phyloP scores from a whole-genome alignment of 495 filamentous ascomycete species.

The Podospora tetraspora region DNA sequence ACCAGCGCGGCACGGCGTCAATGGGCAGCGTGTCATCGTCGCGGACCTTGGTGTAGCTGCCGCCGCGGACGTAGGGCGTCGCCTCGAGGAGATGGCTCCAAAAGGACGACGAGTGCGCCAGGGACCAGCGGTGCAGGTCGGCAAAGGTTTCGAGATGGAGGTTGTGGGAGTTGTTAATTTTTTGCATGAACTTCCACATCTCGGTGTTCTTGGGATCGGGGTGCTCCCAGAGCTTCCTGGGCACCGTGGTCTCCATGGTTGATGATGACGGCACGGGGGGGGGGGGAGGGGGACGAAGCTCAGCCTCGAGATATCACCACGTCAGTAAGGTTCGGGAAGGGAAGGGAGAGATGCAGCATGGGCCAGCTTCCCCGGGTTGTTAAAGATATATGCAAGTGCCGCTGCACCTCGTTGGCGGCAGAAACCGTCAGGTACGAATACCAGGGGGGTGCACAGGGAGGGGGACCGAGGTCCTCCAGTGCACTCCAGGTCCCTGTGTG shows the following conservation, averaged over 20 bases:
- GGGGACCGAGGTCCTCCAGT: neutral
- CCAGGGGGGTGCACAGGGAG: neutral
- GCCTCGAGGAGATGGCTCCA: constrained; percentile 59
- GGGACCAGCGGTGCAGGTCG: constrained; percentile 61
- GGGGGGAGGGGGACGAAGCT: no score
- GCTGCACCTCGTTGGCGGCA: neutral
- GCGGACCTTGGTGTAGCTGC: constrained; percentile 53
- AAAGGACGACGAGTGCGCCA: constrained; percentile 57
- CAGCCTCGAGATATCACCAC: neutral
- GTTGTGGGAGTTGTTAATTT: constrained; percentile 40
- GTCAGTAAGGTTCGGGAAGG: neutral
- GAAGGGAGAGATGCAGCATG: neutral
- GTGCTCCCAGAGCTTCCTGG: constrained; percentile 53
- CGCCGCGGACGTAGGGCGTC: constrained; percentile 55
- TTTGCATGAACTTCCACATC: constrained; percentile 49
- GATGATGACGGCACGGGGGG: neutral
- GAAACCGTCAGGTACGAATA: neutral
- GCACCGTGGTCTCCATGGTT: constrained; percentile 20
- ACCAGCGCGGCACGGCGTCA: constrained; percentile 63
- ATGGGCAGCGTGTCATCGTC: constrained; percentile 59
- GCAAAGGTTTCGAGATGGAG: constrained; percentile 52
- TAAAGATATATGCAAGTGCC: neutral
- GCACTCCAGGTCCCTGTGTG: neutral
- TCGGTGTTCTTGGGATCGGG: constrained; percentile 47
- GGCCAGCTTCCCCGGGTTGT: neutral